These are phyloP conservation scores for Linum tenue DNA, from an alignment of 345 rosid genomes.

Conservation along the genomic window DNA sequence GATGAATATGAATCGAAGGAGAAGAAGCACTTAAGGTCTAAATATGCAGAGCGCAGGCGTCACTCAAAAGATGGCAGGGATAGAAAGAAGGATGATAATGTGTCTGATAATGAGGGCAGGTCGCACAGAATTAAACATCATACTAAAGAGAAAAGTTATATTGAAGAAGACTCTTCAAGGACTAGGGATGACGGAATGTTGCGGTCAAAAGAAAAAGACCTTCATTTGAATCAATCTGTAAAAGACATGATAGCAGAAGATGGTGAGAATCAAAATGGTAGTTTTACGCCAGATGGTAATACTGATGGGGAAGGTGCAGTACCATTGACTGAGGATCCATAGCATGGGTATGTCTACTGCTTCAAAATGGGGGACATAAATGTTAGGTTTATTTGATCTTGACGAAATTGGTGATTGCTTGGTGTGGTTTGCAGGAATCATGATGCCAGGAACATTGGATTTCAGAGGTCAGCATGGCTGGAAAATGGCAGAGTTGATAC, in stretches of 20 bases:
- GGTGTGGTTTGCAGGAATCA: slow-evolving; percentile 22
- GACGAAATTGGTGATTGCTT: not conserved
- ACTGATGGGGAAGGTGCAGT: slow-evolving; percentile 10
- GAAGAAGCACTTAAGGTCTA: slow-evolving; percentile 34
- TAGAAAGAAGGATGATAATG: slow-evolving; percentile 17
- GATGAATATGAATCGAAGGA: slow-evolving; percentile 33
- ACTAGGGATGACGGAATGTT: not conserved
- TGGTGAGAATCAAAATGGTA: slow-evolving; percentile 8
- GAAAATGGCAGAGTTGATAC: slow-evolving; percentile 4
- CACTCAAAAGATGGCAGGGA: slow-evolving; percentile 18
- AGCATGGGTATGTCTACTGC: slow-evolving; percentile 13
- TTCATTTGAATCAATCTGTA: not conserved
- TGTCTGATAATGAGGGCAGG: not conserved
- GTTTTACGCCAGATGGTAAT: not conserved
- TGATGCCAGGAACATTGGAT: slow-evolving; percentile 13
- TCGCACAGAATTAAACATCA: not conserved
- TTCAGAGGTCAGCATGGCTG: not conserved
- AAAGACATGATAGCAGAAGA: slow-evolving; percentile 2
- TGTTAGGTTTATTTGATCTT: slow-evolving; percentile 9
- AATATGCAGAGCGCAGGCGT: slow-evolving; percentile 30
- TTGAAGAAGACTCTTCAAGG: not conserved
- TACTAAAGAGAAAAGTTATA: not conserved
- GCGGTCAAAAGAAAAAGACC: not conserved
- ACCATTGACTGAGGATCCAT: slow-evolving; percentile 7
- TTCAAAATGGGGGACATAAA: not conserved